phyloP scores from a whole-genome alignment of 2,329 filamentous ascomycete genomes.

The Penicillium sp. region DNA sequence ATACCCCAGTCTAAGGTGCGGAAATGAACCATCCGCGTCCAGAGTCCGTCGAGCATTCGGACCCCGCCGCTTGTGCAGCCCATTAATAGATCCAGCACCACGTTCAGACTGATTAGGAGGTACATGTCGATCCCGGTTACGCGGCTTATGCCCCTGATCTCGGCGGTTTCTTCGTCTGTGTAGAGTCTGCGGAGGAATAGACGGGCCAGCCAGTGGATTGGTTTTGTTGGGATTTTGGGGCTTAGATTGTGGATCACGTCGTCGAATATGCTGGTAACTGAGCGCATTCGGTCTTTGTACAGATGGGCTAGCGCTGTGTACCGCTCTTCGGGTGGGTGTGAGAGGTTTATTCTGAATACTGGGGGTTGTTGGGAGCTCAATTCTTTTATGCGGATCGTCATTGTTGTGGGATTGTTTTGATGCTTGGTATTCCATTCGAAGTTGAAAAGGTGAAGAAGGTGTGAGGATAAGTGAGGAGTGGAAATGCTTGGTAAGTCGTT shows the following conservation, averaged over 20 bases:
- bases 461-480: background rate
- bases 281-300: slow-evolving; percentile 45
- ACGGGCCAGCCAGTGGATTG: slow-evolving; percentile 41
- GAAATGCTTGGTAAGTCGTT: background rate
- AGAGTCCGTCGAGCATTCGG: slow-evolving; percentile 13
- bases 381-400: background rate
- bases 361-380: slow-evolving; percentile 27
- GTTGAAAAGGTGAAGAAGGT: background rate
- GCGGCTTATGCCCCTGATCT: slow-evolving; percentile 57
- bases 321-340: slow-evolving; percentile 51
- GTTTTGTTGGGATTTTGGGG: slow-evolving; percentile 23
- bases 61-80: slow-evolving; percentile 62
- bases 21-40: slow-evolving; percentile 37
- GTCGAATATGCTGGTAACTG: slow-evolving; percentile 52
- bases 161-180: slow-evolving; percentile 57
- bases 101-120: slow-evolving; percentile 61
- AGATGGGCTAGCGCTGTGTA: slow-evolving; percentile 50
- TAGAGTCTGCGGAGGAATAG: slow-evolving; percentile 52
- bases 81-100: slow-evolving; percentile 61
- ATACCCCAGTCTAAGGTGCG: slow-evolving; percentile 55
- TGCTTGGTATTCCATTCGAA: background rate
- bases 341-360: slow-evolving; percentile 53
- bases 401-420: background rate
- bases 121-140: slow-evolving; percentile 55
- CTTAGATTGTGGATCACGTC: slow-evolving; percentile 43